Conservation (phyloP, 2,329 filamentous ascomycete species). For the Fusarium zealandicum region DNA sequence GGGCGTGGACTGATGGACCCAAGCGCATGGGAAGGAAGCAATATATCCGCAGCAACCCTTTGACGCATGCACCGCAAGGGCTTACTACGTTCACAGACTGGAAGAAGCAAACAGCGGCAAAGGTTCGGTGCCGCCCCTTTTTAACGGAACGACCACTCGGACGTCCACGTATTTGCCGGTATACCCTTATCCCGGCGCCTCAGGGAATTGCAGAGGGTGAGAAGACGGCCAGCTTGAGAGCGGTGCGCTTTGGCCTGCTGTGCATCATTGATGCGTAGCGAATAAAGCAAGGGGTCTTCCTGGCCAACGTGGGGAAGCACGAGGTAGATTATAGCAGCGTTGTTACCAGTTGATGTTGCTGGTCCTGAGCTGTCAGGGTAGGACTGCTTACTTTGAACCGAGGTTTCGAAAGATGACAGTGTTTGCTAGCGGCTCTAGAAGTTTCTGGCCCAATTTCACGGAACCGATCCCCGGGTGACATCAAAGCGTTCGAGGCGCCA, state of each 20-base stretch:
- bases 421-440: neutral
- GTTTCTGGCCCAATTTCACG: constrained; percentile 23
- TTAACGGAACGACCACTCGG: constrained; percentile 13
- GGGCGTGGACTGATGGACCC: constrained; percentile 20
- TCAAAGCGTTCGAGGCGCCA: constrained; percentile 26
- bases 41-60: constrained; percentile 20
- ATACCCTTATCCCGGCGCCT: constrained; percentile 8
- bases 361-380: neutral
- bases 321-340: constrained; percentile 15
- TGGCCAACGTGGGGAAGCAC: constrained; percentile 34
- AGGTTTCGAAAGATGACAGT: constrained; percentile 12
- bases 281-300: constrained; percentile 28
- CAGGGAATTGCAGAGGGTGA: constrained; percentile 26
- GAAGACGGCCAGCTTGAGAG: constrained; percentile 20
- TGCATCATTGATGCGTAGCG: constrained; percentile 39
- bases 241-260: constrained; percentile 39
- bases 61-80: constrained; percentile 6
- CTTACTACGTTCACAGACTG: constrained; percentile 4
- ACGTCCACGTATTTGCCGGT: constrained; percentile 11
- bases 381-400: neutral
- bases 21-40: constrained; percentile 30
- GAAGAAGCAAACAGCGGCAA: constrained; percentile 12
- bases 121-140: constrained; percentile 17
- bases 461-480: constrained; percentile 22
- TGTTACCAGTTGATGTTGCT: constrained; percentile 7